phyloP scores from a whole-genome alignment of 192 early-diverging fungal genomes.

The Ramicandelaber brevisporus region DNA sequence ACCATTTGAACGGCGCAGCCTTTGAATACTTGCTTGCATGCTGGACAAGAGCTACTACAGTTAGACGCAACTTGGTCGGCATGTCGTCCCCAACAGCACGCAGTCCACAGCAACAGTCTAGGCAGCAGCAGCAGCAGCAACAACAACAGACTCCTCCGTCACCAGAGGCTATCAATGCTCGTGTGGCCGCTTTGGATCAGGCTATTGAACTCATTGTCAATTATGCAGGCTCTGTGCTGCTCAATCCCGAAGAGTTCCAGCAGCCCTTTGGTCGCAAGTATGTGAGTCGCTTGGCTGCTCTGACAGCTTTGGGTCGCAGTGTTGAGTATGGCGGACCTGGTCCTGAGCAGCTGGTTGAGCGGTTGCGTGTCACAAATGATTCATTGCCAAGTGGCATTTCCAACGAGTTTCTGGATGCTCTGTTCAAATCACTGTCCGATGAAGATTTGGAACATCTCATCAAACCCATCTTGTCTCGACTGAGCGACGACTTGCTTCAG shows the following conservation, averaged over 20 bases:
- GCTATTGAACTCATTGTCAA: constrained; percentile 40
- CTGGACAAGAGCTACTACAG: constrained; percentile 26
- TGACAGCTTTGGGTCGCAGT: constrained; percentile 3
- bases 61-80: constrained; percentile 19
- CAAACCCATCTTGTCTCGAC: neutral
- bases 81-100: no score
- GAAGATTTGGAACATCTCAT: constrained; percentile 2
- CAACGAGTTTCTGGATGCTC: constrained; percentile 4
- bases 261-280: constrained; percentile 15
- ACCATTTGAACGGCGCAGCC: constrained; percentile 5
- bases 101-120: no score
- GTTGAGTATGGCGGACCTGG: neutral
- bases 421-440: neutral
- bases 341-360: neutral
- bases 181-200: constrained; percentile 27
- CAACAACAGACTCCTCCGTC: no score
- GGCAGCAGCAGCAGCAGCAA: no score
- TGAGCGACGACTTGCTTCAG: neutral
- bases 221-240: constrained; percentile 60
- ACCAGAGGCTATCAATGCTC: constrained; percentile 30
- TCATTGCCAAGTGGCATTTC: neutral
- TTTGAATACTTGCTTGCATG: constrained; percentile 40
- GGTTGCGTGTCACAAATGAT: neutral
- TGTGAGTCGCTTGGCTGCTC: constrained; percentile 3
- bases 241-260: constrained; percentile 75